Base-by-base conservation (phyloP, 2,329 filamentous ascomycete genomes). In the Scleromitrula shiraiana region DNA sequence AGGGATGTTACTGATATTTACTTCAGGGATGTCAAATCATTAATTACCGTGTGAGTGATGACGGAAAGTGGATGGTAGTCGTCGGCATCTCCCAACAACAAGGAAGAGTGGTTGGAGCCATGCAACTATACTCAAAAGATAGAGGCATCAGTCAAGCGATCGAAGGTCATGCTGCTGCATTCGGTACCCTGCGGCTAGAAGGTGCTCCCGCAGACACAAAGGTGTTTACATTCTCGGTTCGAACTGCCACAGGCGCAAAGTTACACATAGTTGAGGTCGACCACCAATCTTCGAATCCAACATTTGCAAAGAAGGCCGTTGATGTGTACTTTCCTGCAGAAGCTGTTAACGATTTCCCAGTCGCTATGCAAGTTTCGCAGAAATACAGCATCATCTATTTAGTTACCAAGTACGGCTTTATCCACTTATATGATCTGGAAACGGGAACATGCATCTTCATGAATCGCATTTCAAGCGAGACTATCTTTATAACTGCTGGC, bases 391-490 rank as follows among this genome's bases (percentile, higher is more conserved):
- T 98, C 64, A 84, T 98, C 62, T 96, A 96, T 70, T 81, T 98
- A 62, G 88, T 98, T 54, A 98, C 93, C 49, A 98, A 98, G 69
- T 98, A 96, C 63, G 93, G 93, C 45, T 98, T 97, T 71, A 97
- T 98, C 61, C 93, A 98, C 70, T 79, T 98, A 20, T 97, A 98
- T 70, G 94, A 98, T 64, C 80, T 98, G 49, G 94, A 98, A 73
- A 93, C 87, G 7, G 94, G 88, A 50, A 86, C 85, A 10, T 94
- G 88, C 66, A 93, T 98, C 65, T 98, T 96, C 78, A 94, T 98
- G 89, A 98, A 98, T 76, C 85, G 94, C 60, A 98, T 98, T 63
- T 98, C 93, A 27, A 95, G 89, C 73, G 93, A 98, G 66, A 98
- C 93, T 22, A 97, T 98, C 66, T 98, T 98, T 72, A 94, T 91